A percentile compares a stretch with the other conserved stretches of the same genome.
Evolutionary conservation across 305 asterid species (phyloP).

Genomic region (Fraxinus xanthoxyloides): DNA sequence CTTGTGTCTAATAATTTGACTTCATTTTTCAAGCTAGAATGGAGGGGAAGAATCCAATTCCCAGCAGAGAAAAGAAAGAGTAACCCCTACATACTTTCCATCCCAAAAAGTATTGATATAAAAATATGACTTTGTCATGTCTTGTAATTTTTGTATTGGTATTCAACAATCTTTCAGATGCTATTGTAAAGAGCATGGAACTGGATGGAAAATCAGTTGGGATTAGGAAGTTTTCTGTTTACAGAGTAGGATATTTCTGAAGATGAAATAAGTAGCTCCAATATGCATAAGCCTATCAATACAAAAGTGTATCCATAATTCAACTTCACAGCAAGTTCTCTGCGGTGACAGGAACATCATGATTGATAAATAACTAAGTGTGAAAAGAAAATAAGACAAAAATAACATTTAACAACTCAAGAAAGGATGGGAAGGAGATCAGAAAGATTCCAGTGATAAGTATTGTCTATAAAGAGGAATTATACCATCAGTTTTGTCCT

Average conservation of each 20-base stretch:
- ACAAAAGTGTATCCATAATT: constrained; percentile 10
- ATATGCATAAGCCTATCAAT: constrained; percentile 7
- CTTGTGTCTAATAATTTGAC: constrained; percentile 1
- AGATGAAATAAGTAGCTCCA: constrained; percentile 7
- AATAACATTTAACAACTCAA: constrained; percentile 12
- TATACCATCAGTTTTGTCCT: constrained; percentile 73
- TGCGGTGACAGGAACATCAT: not conserved
- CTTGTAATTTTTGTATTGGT: not conserved
- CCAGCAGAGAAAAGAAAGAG: not conserved
- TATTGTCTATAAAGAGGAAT: constrained; percentile 20
- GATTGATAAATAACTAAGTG: not conserved
- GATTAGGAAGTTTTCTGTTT: not conserved
- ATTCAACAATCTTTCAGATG: not conserved
- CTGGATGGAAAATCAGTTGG: constrained; percentile 5
- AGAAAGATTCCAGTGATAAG: constrained; percentile 9
- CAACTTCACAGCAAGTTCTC: constrained; percentile 8
- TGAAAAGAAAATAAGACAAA: not conserved
- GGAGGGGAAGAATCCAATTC: constrained; percentile 14
- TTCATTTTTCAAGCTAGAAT: constrained; percentile 12
- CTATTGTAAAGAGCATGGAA: not conserved
- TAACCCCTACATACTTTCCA: not conserved
- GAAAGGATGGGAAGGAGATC: not conserved
- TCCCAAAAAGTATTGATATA: constrained; percentile 9
- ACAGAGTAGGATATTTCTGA: not conserved
- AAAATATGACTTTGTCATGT: not conserved